Base-by-base conservation (phyloP, 225 moss, liverwort and hornwort genomes). In the Pleurozium schreberi region DNA sequence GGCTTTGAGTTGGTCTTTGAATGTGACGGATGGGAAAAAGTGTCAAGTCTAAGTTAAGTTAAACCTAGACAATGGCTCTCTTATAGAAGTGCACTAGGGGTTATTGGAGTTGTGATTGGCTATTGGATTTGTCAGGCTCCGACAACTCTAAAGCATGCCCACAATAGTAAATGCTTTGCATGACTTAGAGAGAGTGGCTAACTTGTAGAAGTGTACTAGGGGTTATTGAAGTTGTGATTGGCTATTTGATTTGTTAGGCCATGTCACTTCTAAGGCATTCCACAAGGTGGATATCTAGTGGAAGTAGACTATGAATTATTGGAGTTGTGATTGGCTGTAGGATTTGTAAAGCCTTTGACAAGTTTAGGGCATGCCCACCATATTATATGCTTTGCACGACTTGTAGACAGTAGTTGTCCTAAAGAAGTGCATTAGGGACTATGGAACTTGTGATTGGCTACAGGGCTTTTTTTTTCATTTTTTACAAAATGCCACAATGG, bases 341-440 rank as follows among this genome's bases (percentile, higher is more conserved):
- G 22, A n/a, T 68, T 68, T n/a, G n/a, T 22, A 11, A 22, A 2
- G 11, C 12, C 12, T 6, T 23, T 68, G 68, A n/a, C 4, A n/a
- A n/a, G 0, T 68, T 0, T n/a, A 4, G 5, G 13, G 8, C 68
- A n/a, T 40, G 40, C 3, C 13, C 13, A 12, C 2, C 2, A n/a
- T 12, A 21, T 1, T 67, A 19, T 42, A 69, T 68, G 12, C 2
- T 68, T 3, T 12, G 2, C 1, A 4, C 2, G 3, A 69, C 23
- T 40, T 69, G 25, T 53, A 15, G 16, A 53, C 9, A 17, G 53
- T 53, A 17, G 2, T 59, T 59, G 59, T 59, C 23, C 10, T 59
- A 26, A 11, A 1, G 60, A 61, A 6, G 12, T 66, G 16, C 6
- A 0, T 20, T 20, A 38, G 1, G 20, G 11, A 1, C 20, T 66